Evolutionary conservation across 176 grass and related monocot genomes (phyloP).

Genomic region (Aegilops umbellulata): DNA sequence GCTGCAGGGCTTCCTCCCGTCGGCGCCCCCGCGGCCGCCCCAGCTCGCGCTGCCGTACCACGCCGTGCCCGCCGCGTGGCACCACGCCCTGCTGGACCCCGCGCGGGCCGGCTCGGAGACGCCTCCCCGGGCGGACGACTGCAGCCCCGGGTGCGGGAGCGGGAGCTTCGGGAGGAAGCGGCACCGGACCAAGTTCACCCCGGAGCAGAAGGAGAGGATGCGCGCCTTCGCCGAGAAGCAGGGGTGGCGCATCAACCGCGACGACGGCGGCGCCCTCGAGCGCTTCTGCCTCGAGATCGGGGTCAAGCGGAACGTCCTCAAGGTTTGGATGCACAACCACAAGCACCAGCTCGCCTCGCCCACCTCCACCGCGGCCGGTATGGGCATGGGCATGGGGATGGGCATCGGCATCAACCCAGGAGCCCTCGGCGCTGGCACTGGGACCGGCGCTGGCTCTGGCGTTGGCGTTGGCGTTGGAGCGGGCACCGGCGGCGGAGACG

Average conservation of each 20-base stretch:
- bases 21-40: constrained; percentile 1
- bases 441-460: background rate
- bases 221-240: constrained; percentile 79
- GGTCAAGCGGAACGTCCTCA: constrained; percentile 77
- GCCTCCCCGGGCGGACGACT: constrained; percentile 67
- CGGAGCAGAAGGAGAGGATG: constrained; percentile 94
- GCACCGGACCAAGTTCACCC: constrained; percentile 79
- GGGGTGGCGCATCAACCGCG: constrained; percentile 81
- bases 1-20: constrained; percentile 40
- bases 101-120: constrained; percentile 57
- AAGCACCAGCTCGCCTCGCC: constrained; percentile 68
- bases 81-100: constrained; percentile 22
- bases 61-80: constrained; percentile 40
- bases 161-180: constrained; percentile 49
- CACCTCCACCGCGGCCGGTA: background rate
- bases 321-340: constrained; percentile 99
- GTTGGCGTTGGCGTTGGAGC: background rate
- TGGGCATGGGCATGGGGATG: background rate
- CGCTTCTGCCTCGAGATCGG: constrained; percentile 95
- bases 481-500: background rate
- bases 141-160: constrained; percentile 14
- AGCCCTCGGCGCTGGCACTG: too few relatives aligned
- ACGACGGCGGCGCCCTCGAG: constrained; percentile 79
- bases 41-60: constrained; percentile 31
- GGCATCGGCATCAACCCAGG: background rate